These are phyloP conservation scores for Ophiorrhiza pumila DNA, from an alignment of 257 asterid species.

Conservation along the genomic window DNA sequence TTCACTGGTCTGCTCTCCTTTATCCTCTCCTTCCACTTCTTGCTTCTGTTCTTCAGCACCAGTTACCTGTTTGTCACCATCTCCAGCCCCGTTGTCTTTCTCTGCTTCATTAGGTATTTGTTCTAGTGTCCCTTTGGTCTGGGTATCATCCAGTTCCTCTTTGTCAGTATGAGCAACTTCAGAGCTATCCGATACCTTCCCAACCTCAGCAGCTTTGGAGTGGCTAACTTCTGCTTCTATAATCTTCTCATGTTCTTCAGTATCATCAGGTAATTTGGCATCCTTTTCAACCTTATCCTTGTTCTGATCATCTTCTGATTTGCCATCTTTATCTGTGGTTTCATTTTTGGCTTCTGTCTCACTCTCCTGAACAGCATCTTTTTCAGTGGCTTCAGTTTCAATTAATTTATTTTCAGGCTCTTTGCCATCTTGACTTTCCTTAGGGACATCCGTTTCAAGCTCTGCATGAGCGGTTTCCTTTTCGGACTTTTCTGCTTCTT, in stretches of 20 bases:
- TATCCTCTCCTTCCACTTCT: conserved; percentile 11
- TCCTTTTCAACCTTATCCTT: conserved; percentile 18
- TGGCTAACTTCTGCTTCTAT: conserved; percentile 13
- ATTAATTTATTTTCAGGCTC: conserved; percentile 9
- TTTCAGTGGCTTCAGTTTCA: conserved; percentile 10
- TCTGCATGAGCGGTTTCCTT: conserved; percentile 3
- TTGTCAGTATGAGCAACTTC: conserved; percentile 19
- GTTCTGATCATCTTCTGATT: conserved; percentile 18
- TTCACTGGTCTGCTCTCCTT: conserved; percentile 10
- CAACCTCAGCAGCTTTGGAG: conserved; percentile 11
- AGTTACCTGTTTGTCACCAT: conserved; percentile 2
- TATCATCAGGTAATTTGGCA: conserved; percentile 14
- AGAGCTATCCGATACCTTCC: conserved; percentile 15
- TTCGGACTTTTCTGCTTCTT: conserved; percentile 30
- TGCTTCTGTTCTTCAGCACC: conserved; percentile 12
- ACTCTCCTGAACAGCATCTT: conserved; percentile 11
- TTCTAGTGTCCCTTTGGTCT: conserved; percentile 11
- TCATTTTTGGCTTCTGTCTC: conserved; percentile 13
- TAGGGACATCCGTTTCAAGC: conserved; percentile 17
- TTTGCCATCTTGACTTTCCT: conserved; percentile 16
- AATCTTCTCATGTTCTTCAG: conserved; percentile 15
- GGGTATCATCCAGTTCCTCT: conserved; percentile 1
- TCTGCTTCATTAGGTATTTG: conserved; percentile 16
- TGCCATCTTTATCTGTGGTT: conserved; percentile 14
- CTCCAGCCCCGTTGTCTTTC: conserved; percentile 15